Conservation (phyloP, 2,329 filamentous ascomycete species). For the Fonsecaea pedrosoi region DNA sequence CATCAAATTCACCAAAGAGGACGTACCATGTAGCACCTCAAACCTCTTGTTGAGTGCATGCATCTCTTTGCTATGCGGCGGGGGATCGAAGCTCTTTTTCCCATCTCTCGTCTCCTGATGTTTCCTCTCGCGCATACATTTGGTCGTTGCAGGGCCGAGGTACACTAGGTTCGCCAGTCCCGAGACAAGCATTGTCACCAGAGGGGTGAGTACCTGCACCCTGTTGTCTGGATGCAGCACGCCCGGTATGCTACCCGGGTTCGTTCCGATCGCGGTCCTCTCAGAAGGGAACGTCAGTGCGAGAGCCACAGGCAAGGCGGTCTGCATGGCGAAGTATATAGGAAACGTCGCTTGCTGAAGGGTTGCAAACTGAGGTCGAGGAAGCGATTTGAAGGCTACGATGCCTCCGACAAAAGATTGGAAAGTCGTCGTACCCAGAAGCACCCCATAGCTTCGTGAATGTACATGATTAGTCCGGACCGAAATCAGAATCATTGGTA, state of each 20-base stretch:
- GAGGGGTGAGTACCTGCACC: conserved; percentile 70
- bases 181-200: conserved; percentile 72
- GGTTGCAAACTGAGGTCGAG: conserved; percentile 78
- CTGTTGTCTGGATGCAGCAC: conserved; percentile 67
- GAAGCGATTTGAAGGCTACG: conserved; percentile 76
- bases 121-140: conserved; percentile 75
- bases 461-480: neutral
- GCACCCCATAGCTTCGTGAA: conserved; percentile 75
- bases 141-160: conserved; percentile 76
- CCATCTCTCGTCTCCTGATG: conserved; percentile 88
- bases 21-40: conserved; percentile 78
- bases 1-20: conserved; percentile 77
- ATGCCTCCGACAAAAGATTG: conserved; percentile 74
- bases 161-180: conserved; percentile 73
- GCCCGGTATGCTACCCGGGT: conserved; percentile 58
- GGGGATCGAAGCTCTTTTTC: conserved; percentile 80
- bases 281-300: conserved; percentile 81
- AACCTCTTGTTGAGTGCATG: conserved; percentile 78
- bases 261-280: conserved; percentile 44
- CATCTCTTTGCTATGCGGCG: conserved; percentile 87
- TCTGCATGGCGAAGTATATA: conserved; percentile 86
- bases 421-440: conserved; percentile 86
- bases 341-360: conserved; percentile 85
- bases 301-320: conserved; percentile 73
- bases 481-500: neutral